Base-by-base conservation (phyloP, 495 filamentous ascomycete genomes). In the Amphirosellinia nigrospora region DNA sequence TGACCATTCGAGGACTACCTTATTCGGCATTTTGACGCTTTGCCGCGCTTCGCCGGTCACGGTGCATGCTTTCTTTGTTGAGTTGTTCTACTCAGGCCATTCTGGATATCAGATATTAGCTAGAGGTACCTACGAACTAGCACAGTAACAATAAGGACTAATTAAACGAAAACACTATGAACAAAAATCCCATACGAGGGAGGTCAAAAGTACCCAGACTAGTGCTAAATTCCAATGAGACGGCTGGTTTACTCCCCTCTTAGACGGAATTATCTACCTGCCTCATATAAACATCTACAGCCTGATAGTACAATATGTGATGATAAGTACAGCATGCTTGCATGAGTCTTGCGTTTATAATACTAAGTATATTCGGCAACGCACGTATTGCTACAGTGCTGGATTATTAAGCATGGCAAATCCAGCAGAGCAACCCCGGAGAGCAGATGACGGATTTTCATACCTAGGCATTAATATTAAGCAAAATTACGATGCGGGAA, bases 1-100 rank as follows among this genome's bases (percentile, higher is more conserved):
- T 63, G 64, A 70, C 68, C 68, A 66, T n/a, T 56, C 4, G 10
- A 16, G 23, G 32, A 16, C 34, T 4, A 16, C 21, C 15, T 48
- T 15, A 21, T 23, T 61, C 9, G 28, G 32, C 16, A 34, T 34
- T 34, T 36, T 39, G n/a, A 41, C n/a, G 28, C 32, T 32, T 61
- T 52, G 43, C 39, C 45, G 61, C 61, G 61, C 26, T 64, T 64
- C 32, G 55, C 53, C 19, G 23, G 15, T 16, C 16, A n/a, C 53
- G 2, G 19, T 6, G 2, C 19, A 21, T 30, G 13, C 5, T 34
- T 19, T 56, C 16, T 19, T 19, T n/a, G 30, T 30, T n/a, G n/a
- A 19, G 53, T 11, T n/a, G 28, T 7, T 36, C 26, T 16, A 10
- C 53, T 10, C 11, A 56, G 53, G 9, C 53, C 53, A 36, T 2